Evolutionary conservation across 495 filamentous ascomycete species (phyloP).

Genomic region (Aspergillus mulundensis): DNA sequence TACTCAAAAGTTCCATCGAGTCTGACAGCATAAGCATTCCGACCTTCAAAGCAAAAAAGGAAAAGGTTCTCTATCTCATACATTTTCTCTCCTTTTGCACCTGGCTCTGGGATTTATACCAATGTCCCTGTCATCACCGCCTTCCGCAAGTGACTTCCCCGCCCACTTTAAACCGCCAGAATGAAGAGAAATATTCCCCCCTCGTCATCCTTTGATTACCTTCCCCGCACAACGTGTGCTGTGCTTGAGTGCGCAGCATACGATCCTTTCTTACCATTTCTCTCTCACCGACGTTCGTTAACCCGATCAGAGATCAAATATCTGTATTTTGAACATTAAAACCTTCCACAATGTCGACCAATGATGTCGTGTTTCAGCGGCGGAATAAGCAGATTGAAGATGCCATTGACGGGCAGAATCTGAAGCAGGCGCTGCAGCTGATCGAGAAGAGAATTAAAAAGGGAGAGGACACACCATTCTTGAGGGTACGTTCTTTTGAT

Average conservation of each 20-base stretch:
- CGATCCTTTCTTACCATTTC: not conserved
- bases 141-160: slow-evolving; percentile 23
- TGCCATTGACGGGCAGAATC: slow-evolving; percentile 52
- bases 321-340: not conserved
- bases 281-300: too few relatives aligned
- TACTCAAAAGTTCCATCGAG: too few relatives aligned
- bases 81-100: too few relatives aligned
- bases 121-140: slow-evolving; percentile 22
- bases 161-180: slow-evolving; percentile 23
- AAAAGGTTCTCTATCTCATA: too few relatives aligned
- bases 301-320: not conserved
- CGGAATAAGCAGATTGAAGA: slow-evolving; percentile 57
- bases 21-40: too few relatives aligned
- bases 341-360: slow-evolving; percentile 29
- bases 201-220: slow-evolving; percentile 12
- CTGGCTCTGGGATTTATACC: too few relatives aligned
- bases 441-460: slow-evolving; percentile 60
- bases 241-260: slow-evolving; percentile 30
- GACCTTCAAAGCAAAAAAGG: too few relatives aligned
- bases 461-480: slow-evolving; percentile 47
- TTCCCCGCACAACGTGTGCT: slow-evolving; percentile 25
- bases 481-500: slow-evolving; percentile 28
- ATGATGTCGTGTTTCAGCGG: slow-evolving; percentile 46
- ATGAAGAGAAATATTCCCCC: slow-evolving; percentile 15
- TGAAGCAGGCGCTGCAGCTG: slow-evolving; percentile 57